Conservation (phyloP, 31 red algal genomes). For the Bonnemaisonia californica region DNA sequence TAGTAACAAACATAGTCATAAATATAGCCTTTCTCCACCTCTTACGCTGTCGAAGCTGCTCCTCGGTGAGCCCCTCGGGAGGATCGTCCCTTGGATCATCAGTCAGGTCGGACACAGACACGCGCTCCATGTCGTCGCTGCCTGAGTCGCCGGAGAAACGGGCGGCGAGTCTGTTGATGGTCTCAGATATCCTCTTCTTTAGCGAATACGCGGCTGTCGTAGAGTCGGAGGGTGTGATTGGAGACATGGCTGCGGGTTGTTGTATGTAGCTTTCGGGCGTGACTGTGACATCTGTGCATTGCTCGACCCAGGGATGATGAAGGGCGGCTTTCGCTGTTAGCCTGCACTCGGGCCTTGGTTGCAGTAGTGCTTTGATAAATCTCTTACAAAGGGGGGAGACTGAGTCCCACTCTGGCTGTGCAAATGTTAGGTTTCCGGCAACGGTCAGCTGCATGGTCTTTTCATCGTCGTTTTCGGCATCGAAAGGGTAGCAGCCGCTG, state of each 20-base stretch:
- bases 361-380: neutral
- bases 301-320: neutral
- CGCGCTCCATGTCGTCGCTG: neutral
- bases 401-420: conserved; percentile 12
- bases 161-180: neutral
- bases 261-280: neutral
- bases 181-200: neutral
- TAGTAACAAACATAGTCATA: neutral
- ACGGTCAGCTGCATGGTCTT: conserved; percentile 36
- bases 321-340: neutral
- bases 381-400: neutral
- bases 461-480: conserved; percentile 49
- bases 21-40: neutral
- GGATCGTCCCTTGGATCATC: neutral
- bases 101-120: neutral
- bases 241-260: neutral
- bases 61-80: neutral
- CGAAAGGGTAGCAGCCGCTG: conserved; percentile 64
- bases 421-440: conserved; percentile 19
- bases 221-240: neutral
- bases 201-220: neutral
- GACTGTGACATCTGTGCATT: neutral
- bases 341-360: neutral
- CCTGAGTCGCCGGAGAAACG: neutral
- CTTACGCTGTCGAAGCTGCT: neutral